Conservation (phyloP, 352 stramenopile species). For the Pythium utonaiense region DNA sequence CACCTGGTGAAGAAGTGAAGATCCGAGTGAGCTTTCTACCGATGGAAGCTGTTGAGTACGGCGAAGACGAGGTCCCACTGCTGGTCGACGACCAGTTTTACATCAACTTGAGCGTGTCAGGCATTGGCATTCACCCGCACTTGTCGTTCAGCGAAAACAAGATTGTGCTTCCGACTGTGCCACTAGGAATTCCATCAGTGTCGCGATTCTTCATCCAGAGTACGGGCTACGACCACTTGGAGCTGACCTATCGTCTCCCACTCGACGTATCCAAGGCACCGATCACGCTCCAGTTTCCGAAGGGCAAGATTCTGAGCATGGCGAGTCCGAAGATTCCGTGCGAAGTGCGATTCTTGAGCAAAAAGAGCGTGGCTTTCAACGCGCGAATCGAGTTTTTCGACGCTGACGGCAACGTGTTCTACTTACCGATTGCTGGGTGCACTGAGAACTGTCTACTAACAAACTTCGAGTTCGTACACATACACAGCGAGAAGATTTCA, state of each 20-base stretch:
- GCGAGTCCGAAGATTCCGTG: conserved; percentile 77
- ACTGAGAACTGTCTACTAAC: conserved; percentile 92
- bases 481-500: conserved; percentile 20
- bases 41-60: conserved; percentile 70
- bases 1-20: conserved; percentile 64
- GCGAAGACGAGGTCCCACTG: conserved; percentile 68
- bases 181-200: conserved; percentile 68
- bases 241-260: conserved; percentile 80
- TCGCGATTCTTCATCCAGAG: conserved; percentile 80
- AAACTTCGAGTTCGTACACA: conserved; percentile 82
- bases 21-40: conserved; percentile 88
- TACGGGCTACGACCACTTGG: conserved; percentile 89
- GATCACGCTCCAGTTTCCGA: conserved; percentile 85
- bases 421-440: conserved; percentile 79
- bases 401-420: conserved; percentile 82
- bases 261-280: conserved; percentile 75
- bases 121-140: conserved; percentile 88
- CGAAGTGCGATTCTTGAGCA: conserved; percentile 78
- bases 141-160: conserved; percentile 88
- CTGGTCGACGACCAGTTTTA: conserved; percentile 73
- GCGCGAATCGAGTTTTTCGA: conserved; percentile 92
- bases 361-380: conserved; percentile 89
- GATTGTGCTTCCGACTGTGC: conserved; percentile 87
- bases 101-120: conserved; percentile 73
- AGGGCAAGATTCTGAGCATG: conserved; percentile 85